Evolutionary conservation across 2,329 filamentous ascomycete genomes (phyloP).

Genomic region (Epichloe glyceriae): DNA sequence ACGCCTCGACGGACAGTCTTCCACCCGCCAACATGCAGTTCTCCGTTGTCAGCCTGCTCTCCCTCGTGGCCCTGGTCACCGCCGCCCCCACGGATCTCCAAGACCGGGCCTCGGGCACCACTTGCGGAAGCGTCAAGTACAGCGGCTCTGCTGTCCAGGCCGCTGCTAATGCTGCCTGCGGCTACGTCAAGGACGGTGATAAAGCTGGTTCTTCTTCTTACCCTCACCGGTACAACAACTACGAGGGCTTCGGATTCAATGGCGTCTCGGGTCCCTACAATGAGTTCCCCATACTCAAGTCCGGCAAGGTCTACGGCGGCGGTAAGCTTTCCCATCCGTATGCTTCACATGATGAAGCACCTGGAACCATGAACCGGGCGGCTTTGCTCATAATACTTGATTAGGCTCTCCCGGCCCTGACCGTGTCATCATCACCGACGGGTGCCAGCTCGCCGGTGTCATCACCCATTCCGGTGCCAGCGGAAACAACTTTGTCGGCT

Average conservation of each 20-base stretch:
- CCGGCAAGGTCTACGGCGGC: slow-evolving; percentile 21
- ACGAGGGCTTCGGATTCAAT: slow-evolving; percentile 24
- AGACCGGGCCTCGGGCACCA: slow-evolving; percentile 14
- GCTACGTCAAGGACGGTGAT: slow-evolving; percentile 10
- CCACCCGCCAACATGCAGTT: slow-evolving; percentile 13
- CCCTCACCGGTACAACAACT: slow-evolving; percentile 27
- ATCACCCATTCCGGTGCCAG: slow-evolving; percentile 61
- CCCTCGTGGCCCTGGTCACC: slow-evolving; percentile 15
- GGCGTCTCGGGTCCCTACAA: slow-evolving; percentile 21
- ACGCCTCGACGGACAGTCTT: not conserved
- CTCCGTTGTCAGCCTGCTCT: slow-evolving; percentile 14
- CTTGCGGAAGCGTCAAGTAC: slow-evolving; percentile 20
- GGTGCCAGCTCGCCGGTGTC: slow-evolving; percentile 43
- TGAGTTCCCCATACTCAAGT: slow-evolving; percentile 24
- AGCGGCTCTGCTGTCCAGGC: slow-evolving; percentile 14
- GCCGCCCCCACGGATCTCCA: slow-evolving; percentile 15
- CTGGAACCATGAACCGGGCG: not conserved
- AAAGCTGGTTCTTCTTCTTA: slow-evolving; percentile 20
- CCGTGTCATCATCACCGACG: slow-evolving; percentile 46
- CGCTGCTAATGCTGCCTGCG: slow-evolving; percentile 17
- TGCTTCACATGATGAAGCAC: not conserved
- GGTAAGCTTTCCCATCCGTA: slow-evolving; percentile 14
- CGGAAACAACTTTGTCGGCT: slow-evolving; percentile 56
- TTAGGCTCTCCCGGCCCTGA: slow-evolving; percentile 45
- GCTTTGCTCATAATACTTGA: not conserved